Evolutionary conservation across 2,329 filamentous ascomycete species (phyloP).

Genomic region (Botryotinia convoluta): DNA sequence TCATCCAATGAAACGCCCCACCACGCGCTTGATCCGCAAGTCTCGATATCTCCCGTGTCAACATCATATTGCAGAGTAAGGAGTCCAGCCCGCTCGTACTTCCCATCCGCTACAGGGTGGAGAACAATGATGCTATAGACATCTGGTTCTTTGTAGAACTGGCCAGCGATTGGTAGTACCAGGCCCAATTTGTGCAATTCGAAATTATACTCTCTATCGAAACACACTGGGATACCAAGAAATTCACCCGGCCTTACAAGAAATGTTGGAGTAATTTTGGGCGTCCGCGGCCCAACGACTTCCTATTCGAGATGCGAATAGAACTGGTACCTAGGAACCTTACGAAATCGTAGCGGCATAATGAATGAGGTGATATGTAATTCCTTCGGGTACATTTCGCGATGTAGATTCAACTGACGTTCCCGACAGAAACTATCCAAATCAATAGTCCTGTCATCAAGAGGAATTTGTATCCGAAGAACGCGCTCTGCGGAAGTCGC

Average conservation of each 20-base stretch:
- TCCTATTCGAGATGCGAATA: no score
- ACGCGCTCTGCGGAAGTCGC: not conserved
- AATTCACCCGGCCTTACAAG: fast-evolving
- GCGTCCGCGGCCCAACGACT: no score
- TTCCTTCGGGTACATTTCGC: fast-evolving
- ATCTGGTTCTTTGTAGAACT: not conserved
- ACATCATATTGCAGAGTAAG: fast-evolving
- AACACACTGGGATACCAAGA: not conserved
- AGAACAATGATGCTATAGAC: not conserved
- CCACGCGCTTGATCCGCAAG: no score
- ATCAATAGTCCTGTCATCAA: not conserved
- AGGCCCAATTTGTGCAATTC: not conserved
- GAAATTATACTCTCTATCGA: not conserved
- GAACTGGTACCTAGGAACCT: fast-evolving
- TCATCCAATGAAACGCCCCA: not conserved
- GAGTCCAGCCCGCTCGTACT: not conserved
- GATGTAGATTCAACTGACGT: not conserved
- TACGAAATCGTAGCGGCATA: not conserved
- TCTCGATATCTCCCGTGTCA: not conserved
- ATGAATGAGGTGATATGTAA: not conserved
- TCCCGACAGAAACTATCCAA: not conserved
- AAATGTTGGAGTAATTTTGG: not conserved
- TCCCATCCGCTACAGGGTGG: not conserved
- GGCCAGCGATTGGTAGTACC: not conserved
- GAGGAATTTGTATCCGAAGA: not conserved